phyloP scores from a whole-genome alignment of 2,329 filamentous ascomycete genomes.

The Ophiostoma tasmaniense region DNA sequence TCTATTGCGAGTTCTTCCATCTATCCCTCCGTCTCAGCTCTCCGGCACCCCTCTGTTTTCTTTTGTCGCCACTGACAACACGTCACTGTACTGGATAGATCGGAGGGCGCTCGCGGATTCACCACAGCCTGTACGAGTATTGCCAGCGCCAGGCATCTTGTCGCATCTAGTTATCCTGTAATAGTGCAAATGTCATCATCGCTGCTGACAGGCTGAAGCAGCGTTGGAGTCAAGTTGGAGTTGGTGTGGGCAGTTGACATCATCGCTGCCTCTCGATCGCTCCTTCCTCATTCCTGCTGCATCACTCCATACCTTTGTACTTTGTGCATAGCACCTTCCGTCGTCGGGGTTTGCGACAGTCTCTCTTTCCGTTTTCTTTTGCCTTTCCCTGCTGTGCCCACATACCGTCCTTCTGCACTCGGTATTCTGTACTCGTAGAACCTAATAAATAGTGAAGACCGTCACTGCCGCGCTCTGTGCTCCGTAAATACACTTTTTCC shows the following conservation, averaged over 20 bases:
- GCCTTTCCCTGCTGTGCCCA: background rate
- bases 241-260: background rate
- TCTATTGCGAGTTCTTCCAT: background rate
- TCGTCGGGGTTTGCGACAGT: background rate
- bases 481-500: background rate
- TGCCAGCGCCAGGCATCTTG: too few species aligned
- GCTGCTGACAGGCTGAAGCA: background rate
- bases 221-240: background rate
- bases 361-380: background rate
- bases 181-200: background rate
- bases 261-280: background rate
- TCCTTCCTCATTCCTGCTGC: background rate
- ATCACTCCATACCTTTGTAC: background rate
- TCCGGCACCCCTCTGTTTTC: background rate
- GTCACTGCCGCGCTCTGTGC: background rate
- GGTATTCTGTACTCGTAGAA: background rate
- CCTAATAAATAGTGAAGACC: background rate
- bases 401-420: slow-evolving; percentile 1
- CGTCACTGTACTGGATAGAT: background rate
- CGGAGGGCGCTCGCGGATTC: background rate
- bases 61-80: slow-evolving; percentile 2
- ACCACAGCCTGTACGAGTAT: background rate
- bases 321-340: background rate
- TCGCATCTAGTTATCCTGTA: background rate
- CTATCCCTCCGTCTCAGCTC: background rate